Evolutionary conservation across 208 protist species (phyloP), one percentile per base, ranked within the genome.

Genomic region (Endotrypanum monterogeii): DNA sequence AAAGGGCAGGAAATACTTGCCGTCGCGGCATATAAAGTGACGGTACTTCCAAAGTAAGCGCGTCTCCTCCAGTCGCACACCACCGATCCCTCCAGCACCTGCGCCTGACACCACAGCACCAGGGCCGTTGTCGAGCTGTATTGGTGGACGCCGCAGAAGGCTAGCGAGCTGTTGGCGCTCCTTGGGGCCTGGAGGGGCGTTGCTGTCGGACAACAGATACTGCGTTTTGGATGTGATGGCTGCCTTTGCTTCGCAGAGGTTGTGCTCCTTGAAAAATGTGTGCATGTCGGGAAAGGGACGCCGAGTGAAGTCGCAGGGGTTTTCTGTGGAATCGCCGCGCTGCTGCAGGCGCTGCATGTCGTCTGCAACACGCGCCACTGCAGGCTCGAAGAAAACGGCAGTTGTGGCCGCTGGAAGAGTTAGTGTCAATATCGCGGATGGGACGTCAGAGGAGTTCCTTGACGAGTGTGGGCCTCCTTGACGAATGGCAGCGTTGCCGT

Each of bases 11-110:
- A 98, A 90, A 46, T 92, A 92, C 32, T 88, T 83, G 1, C 90
- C 80, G 61, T 97, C 89, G 20, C 84, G 79, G 23, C 77, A 63
- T 48, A 98, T 83, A 75, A 93, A 98, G 70, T 90, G 86, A 39
- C 94, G 84, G 79, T 95, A 98, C 71, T 91, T 95, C 96, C 97
- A 99, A 65, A 99, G 80, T 65, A 99, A 82, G 44, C 86, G 76
- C 66, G 83, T 87, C 23, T 99, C 96, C 67, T 98, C 94, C n/a
- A 87, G 73, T 23, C 83, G 73, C 35, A 90, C 71, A 32, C 67
- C 58, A 28, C 9, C 74, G 20, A 35, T 41, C 1, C 18, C 62
- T 44, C 73, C 73, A 39, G 23, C 51, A 3, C 28, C 61, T 25
- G 32, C 69, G 14, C 60, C 69, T 12, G 70, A 18, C 39, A 60